Evolutionary conservation across 202 grass and related monocot species (phyloP).

Genomic region (Cymbopogon flexuosus): DNA sequence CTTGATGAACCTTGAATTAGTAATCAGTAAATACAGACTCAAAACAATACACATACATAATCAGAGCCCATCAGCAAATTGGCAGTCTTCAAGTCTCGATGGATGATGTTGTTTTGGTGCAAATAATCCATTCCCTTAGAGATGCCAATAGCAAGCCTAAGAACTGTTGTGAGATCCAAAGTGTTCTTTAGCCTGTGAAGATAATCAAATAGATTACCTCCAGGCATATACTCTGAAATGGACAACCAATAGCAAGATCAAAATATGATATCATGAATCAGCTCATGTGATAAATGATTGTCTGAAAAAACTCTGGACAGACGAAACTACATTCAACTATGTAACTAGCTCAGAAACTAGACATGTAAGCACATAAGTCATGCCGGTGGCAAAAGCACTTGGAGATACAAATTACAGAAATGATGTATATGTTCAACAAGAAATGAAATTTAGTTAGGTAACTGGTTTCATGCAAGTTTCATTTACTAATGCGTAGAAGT

Average conservation of each 20-base stretch:
- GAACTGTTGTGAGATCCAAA: constrained; percentile 58
- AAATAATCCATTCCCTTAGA: constrained; percentile 91
- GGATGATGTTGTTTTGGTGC: constrained; percentile 81
- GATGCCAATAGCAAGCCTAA: constrained; percentile 75
- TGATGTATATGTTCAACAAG: neutral
- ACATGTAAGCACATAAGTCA: neutral
- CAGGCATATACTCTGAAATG: constrained; percentile 74
- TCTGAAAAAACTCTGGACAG: neutral
- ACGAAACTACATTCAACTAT: constrained; percentile 11
- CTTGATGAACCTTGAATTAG: constrained; percentile 22
- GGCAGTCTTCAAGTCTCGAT: constrained; percentile 91
- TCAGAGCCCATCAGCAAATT: constrained; percentile 72
- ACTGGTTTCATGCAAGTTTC: constrained; percentile 1
- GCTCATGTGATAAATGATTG: neutral
- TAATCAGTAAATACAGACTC: constrained; percentile 6
- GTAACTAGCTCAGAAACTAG: neutral
- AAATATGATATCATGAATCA: neutral
- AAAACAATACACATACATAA: constrained; percentile 44
- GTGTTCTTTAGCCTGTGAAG: constrained; percentile 57
- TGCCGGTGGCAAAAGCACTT: neutral
- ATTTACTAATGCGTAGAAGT: neutral
- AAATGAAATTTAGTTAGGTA: neutral
- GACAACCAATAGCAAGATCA: constrained; percentile 9
- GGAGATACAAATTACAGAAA: constrained; percentile 13
- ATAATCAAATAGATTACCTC: constrained; percentile 88